These are phyloP conservation scores for Brassica juncea DNA, from an alignment of 345 rosid genomes.

Conservation along the genomic window DNA sequence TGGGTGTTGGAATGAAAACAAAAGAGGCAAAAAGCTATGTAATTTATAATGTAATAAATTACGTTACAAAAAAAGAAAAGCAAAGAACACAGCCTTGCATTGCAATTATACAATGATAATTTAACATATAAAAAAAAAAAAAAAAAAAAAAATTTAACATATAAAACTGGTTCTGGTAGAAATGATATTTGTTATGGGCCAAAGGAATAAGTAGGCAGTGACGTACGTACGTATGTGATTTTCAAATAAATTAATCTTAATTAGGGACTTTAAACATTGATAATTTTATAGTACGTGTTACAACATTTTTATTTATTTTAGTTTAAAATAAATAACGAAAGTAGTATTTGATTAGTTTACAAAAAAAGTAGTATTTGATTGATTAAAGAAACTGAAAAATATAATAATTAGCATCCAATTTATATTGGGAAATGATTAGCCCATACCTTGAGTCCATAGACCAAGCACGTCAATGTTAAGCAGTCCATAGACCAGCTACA, in stretches of 20 bases:
- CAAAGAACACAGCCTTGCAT: constrained; percentile 43
- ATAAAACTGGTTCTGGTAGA: constrained; percentile 33
- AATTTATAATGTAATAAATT: constrained; percentile 6
- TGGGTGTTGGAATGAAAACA: constrained; percentile 35
- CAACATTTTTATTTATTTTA: not conserved
- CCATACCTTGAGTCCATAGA: not conserved
- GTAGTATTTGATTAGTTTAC: constrained; percentile 6
- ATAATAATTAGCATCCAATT: constrained; percentile 9
- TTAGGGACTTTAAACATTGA: constrained; percentile 1
- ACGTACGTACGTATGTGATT: constrained; percentile 25
- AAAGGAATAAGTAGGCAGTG: constrained; percentile 31
- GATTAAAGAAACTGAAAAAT: not conserved
- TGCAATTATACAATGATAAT: constrained; percentile 31
- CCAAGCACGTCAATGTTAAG: not conserved
- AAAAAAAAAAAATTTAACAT: constrained; percentile 27
- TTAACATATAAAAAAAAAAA: constrained; percentile 33
- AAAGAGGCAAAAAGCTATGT: constrained; percentile 34
- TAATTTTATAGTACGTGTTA: constrained; percentile 10
- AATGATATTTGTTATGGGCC: constrained; percentile 28
- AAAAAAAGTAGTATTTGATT: constrained; percentile 9
- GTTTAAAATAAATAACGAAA: not conserved
- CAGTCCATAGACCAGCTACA: constrained; percentile 17
- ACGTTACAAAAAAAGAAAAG: constrained; percentile 7
- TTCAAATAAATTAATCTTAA: constrained; percentile 15
- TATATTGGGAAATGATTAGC: constrained; percentile 28